Conservation (phyloP, 352 stramenopile species). For the Pseudoperonospora humuli region DNA sequence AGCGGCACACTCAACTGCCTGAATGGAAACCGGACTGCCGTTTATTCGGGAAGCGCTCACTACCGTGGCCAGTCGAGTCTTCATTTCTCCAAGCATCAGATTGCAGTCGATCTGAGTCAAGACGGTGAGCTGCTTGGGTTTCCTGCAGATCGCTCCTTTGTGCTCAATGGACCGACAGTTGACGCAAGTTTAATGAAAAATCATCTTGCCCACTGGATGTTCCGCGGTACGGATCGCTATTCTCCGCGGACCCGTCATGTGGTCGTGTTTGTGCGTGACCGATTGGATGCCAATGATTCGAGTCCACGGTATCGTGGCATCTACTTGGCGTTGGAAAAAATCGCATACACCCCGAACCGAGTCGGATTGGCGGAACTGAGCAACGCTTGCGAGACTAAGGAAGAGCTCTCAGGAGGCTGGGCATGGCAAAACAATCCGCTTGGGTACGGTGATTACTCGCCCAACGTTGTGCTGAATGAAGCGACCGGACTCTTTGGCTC, state of each 20-base stretch:
- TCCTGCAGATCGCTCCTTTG: constrained; percentile 36
- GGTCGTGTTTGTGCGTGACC: constrained; percentile 45
- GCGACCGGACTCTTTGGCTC: constrained; percentile 49
- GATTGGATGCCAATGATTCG: constrained; percentile 18
- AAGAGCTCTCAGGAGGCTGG: constrained; percentile 50
- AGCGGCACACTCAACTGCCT: constrained; percentile 40
- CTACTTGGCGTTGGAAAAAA: constrained; percentile 56
- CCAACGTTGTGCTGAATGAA: constrained; percentile 53
- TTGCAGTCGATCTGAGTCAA: constrained; percentile 31
- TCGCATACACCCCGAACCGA: constrained; percentile 48
- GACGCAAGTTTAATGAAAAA: constrained; percentile 59
- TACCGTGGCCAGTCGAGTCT: constrained; percentile 58
- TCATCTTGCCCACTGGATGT: constrained; percentile 65
- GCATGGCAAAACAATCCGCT: constrained; percentile 62
- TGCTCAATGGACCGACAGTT: constrained; percentile 49
- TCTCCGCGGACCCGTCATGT: constrained; percentile 46
- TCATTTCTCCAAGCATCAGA: constrained; percentile 50
- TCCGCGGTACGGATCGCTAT: constrained; percentile 49
- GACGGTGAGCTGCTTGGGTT: constrained; percentile 31
- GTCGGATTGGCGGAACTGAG: constrained; percentile 33
- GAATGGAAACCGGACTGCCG: constrained; percentile 16
- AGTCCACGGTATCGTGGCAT: constrained; percentile 45
- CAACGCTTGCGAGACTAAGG: constrained; percentile 19
- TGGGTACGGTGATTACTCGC: constrained; percentile 39
- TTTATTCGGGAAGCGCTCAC: constrained; percentile 35